A percentile compares a stretch with the other conserved stretches of the same genome.
These are phyloP conservation scores for Exophiala calicioides DNA, from an alignment of 2,329 filamentous ascomycete genomes.

Conservation along the genomic window DNA sequence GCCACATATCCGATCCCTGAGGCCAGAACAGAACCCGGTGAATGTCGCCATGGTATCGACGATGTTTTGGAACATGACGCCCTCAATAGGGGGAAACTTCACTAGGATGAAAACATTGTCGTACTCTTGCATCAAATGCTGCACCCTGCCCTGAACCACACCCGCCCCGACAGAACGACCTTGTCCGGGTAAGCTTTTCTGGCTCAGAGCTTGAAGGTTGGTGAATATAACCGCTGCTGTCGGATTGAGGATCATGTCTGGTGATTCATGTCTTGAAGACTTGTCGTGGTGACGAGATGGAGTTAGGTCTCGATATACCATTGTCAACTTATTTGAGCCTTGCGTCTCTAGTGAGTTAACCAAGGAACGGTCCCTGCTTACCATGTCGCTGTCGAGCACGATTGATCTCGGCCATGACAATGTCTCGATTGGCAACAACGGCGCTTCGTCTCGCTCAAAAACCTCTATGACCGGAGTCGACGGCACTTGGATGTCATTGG, in stretches of 20 bases:
- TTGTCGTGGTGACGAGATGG: conserved; percentile 2
- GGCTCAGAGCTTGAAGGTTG: conserved; percentile 70
- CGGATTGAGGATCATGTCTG: conserved; percentile 73
- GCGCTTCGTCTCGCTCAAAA: neutral
- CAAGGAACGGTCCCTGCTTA: conserved; percentile 16
- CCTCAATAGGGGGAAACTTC: conserved; percentile 38
- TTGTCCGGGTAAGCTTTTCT: conserved; percentile 68
- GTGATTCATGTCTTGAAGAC: conserved; percentile 50
- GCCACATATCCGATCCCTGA: neutral
- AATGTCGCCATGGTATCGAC: conserved; percentile 30
- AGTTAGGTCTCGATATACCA: conserved; percentile 32
- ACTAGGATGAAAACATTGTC: conserved; percentile 69
- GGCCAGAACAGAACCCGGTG: conserved; percentile 34
- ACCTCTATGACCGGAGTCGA: neutral
- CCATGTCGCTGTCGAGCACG: conserved; percentile 20
- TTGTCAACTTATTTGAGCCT: conserved; percentile 10
- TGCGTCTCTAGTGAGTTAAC: conserved; percentile 20
- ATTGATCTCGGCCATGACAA: conserved; percentile 14
- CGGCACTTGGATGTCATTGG: conserved; percentile 18
- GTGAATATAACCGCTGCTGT: conserved; percentile 69
- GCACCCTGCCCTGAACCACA: conserved; percentile 58
- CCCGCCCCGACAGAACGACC: conserved; percentile 39
- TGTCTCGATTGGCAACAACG: neutral
- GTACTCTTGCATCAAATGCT: conserved; percentile 59
- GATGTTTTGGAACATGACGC: neutral